These are phyloP conservation scores for Monosporascus sp. DNA, from an alignment of 2,329 filamentous ascomycete species.

Conservation along the genomic window DNA sequence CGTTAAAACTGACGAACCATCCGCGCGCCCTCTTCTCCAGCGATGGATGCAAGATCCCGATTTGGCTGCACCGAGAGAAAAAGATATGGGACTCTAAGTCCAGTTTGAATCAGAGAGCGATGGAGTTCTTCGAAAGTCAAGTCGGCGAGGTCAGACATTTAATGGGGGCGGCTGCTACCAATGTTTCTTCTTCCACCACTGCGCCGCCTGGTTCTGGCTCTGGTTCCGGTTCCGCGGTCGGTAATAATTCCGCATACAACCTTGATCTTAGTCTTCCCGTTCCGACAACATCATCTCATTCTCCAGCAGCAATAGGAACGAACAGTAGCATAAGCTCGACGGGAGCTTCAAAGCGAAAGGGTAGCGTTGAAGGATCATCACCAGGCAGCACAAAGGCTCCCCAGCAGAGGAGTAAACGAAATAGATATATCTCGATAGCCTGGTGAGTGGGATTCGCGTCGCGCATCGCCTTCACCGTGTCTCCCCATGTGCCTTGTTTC, in stretches of 20 bases:
- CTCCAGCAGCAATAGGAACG: neutral
- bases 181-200: conserved; percentile 1
- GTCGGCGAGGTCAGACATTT: conserved; percentile 23
- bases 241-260: conserved; percentile 9
- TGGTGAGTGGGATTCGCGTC: conserved; percentile 38
- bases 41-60: neutral
- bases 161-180: neutral
- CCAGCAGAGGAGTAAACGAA: conserved; percentile 52
- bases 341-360: conserved; percentile 19
- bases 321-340: conserved; percentile 1
- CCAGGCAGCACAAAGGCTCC: conserved; percentile 4
- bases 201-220: neutral
- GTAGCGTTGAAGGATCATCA: conserved; percentile 17
- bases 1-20: neutral
- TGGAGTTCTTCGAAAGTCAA: conserved; percentile 30
- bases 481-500: neutral
- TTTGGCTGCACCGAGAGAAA: neutral
- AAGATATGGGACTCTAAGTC: neutral
- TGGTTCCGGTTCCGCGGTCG: conserved; percentile 6
- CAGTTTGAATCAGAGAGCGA: conserved; percentile 7
- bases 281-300: neutral
- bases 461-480: neutral
- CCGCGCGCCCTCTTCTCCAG: neutral
- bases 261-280: neutral
- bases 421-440: conserved; percentile 58